Evolutionary conservation across 305 asterid genomes (phyloP).

Genomic region (Plantago coronopus): DNA sequence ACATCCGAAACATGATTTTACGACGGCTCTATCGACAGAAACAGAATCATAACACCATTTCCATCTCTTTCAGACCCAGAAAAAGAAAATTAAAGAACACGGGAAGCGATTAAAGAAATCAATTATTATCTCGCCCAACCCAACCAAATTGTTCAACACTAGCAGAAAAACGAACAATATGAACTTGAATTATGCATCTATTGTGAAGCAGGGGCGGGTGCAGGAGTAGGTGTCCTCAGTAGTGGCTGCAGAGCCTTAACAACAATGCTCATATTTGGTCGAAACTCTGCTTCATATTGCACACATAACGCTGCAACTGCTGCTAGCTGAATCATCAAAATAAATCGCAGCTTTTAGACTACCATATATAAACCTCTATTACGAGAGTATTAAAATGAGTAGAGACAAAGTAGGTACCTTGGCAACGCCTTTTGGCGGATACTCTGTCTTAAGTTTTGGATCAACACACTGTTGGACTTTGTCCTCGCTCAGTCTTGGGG

Average conservation of each 20-base stretch:
- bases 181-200: constrained; percentile 24
- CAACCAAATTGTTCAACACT: constrained; percentile 27
- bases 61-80: constrained; percentile 24
- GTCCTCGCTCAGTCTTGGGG: constrained; percentile 63
- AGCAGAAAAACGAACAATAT: constrained; percentile 19
- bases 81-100: constrained; percentile 14
- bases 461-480: constrained; percentile 61
- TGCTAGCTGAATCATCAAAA: constrained; percentile 48
- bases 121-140: constrained; percentile 9
- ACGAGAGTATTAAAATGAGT: not conserved
- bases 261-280: constrained; percentile 77
- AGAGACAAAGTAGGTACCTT: constrained; percentile 31
- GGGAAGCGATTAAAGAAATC: constrained; percentile 12
- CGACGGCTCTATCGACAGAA: constrained; percentile 30
- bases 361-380: not conserved
- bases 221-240: constrained; percentile 43
- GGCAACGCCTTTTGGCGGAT: constrained; percentile 60
- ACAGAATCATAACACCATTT: constrained; percentile 26
- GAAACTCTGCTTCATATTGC: constrained; percentile 76
- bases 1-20: constrained; percentile 21
- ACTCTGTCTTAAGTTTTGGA: constrained; percentile 50
- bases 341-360: constrained; percentile 3
- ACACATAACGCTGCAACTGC: constrained; percentile 79
- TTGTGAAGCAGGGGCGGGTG: constrained; percentile 23
- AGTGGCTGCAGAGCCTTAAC: constrained; percentile 80